Evolutionary conservation across 192 early-diverging fungal species (phyloP), one percentile per base, ranked within the genome.

Genomic region (Backusella sp.): DNA sequence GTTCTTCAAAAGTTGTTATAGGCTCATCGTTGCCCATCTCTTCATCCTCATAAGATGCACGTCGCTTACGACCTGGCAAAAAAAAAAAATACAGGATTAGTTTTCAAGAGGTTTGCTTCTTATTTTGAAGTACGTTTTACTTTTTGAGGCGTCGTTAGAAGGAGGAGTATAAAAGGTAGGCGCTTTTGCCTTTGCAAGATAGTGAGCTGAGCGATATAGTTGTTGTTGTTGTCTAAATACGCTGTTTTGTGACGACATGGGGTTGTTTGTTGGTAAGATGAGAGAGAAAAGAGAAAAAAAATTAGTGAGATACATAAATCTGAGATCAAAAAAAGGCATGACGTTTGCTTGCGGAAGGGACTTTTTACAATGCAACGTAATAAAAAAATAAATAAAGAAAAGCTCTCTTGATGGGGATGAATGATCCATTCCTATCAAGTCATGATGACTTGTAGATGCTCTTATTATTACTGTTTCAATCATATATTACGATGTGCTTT

Each of bases 41-140:
- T 71, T 79, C 78, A 30, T 79, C 82, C 28, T 78, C 75, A 32
- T 75, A 73, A 28, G 82, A 83, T 21, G 68, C 75, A 66, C 82
- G 53, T 70, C 82, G 53, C 62, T 83, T 83, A 14, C 68, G 75
- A 34, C 82, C 82, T 83, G 59, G 14, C 32, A 26, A 21, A 32
- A 28, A 32, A 26, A 21, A 32, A 28, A 32, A n/a, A 21, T 8
- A 7, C 7, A 23, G 1, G n/a, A 56, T 21, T 21, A 56, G 53
- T 21, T 23, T 32, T 56, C 37, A 39, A 39, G 9, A 39, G 37
- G 12, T 39, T 39, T 39, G 37, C 37, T 39, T 39, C 2, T 39
- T 39, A 12, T 39, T 44, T 44, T 44, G 15, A 17, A 44, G 17
- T 44, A 44, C 42, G 9, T 15, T 37, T 74, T 74, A 70, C 72